These are phyloP conservation scores for Nidula niveotomentosa DNA, from an alignment of 1,284 basidiomycete species.

Conservation along the genomic window DNA sequence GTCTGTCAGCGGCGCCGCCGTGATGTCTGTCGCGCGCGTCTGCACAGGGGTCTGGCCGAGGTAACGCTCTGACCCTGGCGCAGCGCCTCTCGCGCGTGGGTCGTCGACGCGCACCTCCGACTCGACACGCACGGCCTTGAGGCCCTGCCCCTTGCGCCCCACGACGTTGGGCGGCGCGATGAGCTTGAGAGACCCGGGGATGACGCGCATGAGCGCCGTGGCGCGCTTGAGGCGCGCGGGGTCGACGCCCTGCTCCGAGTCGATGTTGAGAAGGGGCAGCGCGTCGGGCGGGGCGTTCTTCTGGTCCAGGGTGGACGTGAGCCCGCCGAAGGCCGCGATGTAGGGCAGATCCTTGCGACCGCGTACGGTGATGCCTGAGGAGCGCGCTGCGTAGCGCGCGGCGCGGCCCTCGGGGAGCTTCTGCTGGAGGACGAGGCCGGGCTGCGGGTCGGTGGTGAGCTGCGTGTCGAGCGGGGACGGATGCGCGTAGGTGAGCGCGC, in stretches of 20 bases:
- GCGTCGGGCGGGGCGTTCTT: not conserved
- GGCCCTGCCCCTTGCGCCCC: conserved; percentile 28
- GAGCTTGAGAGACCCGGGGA: conserved; percentile 15
- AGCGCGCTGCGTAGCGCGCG: conserved; percentile 1
- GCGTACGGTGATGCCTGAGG: conserved; percentile 26
- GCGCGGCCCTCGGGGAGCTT: conserved; percentile 3
- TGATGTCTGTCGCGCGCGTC: not conserved
- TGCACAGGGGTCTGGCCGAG: not conserved
- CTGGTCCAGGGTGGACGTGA: not conserved
- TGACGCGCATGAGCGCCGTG: conserved; percentile 9
- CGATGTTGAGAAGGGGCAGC: no score
- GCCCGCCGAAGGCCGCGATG: conserved; percentile 8
- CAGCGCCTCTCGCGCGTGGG: not conserved
- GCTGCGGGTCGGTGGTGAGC: conserved; percentile 48
- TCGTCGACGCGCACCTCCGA: conserved; percentile 19
- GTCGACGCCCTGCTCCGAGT: not conserved
- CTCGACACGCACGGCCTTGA: conserved; percentile 31
- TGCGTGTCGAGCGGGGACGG: conserved; percentile 51
- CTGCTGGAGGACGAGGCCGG: conserved; percentile 54
- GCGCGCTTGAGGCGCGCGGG: not conserved
- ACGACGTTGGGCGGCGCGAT: conserved; percentile 32
- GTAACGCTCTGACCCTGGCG: not conserved
- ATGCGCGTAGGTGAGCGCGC: conserved; percentile 59
- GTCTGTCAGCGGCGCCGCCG: not conserved
- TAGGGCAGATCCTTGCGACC: conserved; percentile 24